Base-by-base conservation (phyloP, 2,329 filamentous ascomycete species). In the Trichocomaceae sp. region DNA sequence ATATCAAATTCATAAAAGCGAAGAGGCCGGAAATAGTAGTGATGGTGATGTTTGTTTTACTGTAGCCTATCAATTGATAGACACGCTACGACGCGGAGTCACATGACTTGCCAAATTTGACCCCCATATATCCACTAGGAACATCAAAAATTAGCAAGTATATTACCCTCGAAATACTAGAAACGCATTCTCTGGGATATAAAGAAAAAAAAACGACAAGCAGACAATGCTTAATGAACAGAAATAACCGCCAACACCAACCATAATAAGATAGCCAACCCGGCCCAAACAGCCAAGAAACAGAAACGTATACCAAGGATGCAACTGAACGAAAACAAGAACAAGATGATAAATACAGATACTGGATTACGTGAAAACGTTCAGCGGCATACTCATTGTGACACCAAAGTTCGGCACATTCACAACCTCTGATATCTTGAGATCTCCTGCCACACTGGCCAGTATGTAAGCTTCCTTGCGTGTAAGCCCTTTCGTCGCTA, bases 361-460 rank as follows among this genome's bases (percentile, higher is more conserved):
- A 29, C 26, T 8, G 2, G 22, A 9, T 42, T 39, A 54, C 9
- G 22, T 64, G 64, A 81, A 81, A 15, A 79, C 71, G 46, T 70
- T 74, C 61, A 80, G 62, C 1, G 77, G 77, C 29, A 81, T 62
- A 48, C 70, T 74, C 64, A 77, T 79, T 8, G 77, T 72, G 33
- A 81, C 74, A 2, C 73, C 76, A 65, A 74, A 80, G 58, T 81
- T 75, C 9, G 78, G 77, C 73, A 81, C 77, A 57, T 80, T 79
- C 20, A 81, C 77, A 1, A 75, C 74, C 63, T 81, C 77, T 3
- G 71, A 73, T 62, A 80, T 77, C 58, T 76, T 77, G 59, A 82
- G 60, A 60, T 78, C 74, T 0, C 72, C 77, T 0, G 75, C 75
- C 12, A 81, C 73, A 56, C 76, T 79, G 23, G 72, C 71, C 19